Percentiles rank a stretch among this genome's conserved stretches.
Conservation (phyloP, 129 eudicot species). For the Flaveria sonorensis region DNA sequence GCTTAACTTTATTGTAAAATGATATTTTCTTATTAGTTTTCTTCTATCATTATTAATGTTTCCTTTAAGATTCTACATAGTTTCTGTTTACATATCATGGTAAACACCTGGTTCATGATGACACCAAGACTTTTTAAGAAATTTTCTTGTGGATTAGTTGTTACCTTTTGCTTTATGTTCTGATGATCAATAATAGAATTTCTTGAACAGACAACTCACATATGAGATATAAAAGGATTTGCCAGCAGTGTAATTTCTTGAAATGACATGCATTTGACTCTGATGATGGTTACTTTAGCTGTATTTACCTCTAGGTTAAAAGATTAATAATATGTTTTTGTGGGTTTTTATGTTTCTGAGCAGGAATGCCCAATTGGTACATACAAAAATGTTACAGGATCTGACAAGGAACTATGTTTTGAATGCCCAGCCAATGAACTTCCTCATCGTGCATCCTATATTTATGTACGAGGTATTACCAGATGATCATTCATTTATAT, state of each 20-base stretch:
- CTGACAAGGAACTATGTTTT: slow-evolving; percentile 70
- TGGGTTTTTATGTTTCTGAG: slow-evolving; percentile 21
- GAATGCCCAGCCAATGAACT: slow-evolving; percentile 76
- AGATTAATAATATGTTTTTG: not conserved
- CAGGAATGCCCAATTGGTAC: slow-evolving; percentile 99
- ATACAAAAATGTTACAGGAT: slow-evolving; percentile 85
- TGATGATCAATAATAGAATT: slow-evolving; percentile 2
- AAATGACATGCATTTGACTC: slow-evolving; percentile 27
- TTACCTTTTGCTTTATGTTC: slow-evolving; percentile 14
- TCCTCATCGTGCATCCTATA: slow-evolving; percentile 79
- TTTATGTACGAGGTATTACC: slow-evolving; percentile 72
- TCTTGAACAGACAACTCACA: slow-evolving; percentile 19
- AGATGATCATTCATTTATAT: slow-evolving; percentile 9
- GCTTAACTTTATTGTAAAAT: not conserved
- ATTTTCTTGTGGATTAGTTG: not conserved
- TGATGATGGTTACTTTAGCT: slow-evolving; percentile 11
- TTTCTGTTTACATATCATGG: slow-evolving; percentile 3
- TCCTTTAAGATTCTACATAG: slow-evolving; percentile 5
- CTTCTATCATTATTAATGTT: not conserved
- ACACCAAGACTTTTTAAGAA: not conserved
- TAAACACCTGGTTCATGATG: slow-evolving; percentile 8
- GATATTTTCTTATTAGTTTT: slow-evolving; percentile 9
- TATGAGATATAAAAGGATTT: slow-evolving; percentile 14
- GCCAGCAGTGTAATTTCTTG: slow-evolving; percentile 7
- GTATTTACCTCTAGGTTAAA: slow-evolving; percentile 13